phyloP scores from a whole-genome alignment of 2,329 filamentous ascomycete genomes.

The Daldinia sp. region DNA sequence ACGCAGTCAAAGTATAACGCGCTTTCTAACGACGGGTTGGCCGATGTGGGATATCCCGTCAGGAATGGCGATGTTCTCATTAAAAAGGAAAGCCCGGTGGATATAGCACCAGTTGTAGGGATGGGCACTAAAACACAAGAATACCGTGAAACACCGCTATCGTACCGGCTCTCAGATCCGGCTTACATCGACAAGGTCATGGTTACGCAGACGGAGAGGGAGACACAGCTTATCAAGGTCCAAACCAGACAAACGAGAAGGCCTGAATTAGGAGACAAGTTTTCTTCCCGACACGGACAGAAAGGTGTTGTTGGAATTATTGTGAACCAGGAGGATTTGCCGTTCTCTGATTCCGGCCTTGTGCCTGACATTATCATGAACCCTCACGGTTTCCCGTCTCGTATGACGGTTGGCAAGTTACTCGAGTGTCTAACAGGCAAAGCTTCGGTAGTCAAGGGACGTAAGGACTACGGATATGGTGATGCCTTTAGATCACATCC shows the following conservation, averaged over 20 bases:
- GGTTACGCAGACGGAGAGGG: conserved; percentile 87
- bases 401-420: conserved; percentile 99
- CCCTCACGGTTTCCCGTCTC: conserved; percentile 98
- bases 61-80: conserved; percentile 84
- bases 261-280: conserved; percentile 97
- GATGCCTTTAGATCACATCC: conserved; percentile 85
- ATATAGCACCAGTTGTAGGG: conserved; percentile 77
- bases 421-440: conserved; percentile 95
- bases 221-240: conserved; percentile 88
- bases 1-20: conserved; percentile 70
- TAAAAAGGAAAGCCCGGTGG: conserved; percentile 85
- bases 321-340: conserved; percentile 95
- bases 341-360: conserved; percentile 89
- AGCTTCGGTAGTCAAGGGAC: conserved; percentile 85
- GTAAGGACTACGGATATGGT: conserved; percentile 83
- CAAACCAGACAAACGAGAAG: conserved; percentile 95
- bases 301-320: conserved; percentile 98
- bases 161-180: conserved; percentile 84
- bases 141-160: conserved; percentile 73
- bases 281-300: conserved; percentile 96
- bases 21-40: conserved; percentile 86
- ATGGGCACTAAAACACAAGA: conserved; percentile 67
- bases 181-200: conserved; percentile 97
- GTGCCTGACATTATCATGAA: conserved; percentile 99
- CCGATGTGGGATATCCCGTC: conserved; percentile 83